Evolutionary conservation across 1,139 yeast genomes (phyloP).

Genomic region (Hyphopichia khmerensis): DNA sequence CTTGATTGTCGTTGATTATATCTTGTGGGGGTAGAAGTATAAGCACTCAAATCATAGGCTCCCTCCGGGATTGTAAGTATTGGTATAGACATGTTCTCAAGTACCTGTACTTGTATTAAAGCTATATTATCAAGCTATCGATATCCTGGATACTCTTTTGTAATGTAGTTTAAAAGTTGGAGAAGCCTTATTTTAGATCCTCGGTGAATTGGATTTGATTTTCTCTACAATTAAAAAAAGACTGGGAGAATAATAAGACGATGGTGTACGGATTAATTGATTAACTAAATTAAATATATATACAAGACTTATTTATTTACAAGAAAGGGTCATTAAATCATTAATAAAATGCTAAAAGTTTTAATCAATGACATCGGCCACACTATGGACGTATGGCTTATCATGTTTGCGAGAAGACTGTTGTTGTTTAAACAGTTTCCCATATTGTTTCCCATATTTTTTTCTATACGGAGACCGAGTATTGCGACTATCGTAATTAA

Average conservation of each 20-base stretch:
- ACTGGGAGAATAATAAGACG: too few species aligned
- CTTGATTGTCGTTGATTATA: slow-evolving; percentile 21
- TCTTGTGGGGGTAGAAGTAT: slow-evolving; percentile 11
- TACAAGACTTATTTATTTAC: not conserved
- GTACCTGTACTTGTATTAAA: too few species aligned
- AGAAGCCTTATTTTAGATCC: too few species aligned
- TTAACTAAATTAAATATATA: not conserved
- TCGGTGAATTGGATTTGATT: too few species aligned
- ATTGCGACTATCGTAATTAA: not conserved
- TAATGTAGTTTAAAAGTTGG: too few species aligned
- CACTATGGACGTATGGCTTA: slow-evolving; percentile 12
- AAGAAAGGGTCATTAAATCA: not conserved
- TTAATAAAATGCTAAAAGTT: not conserved
- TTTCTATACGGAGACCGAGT: not conserved
- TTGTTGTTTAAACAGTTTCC: too few species aligned
- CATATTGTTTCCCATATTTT: not conserved
- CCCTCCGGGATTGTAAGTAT: slow-evolving; percentile 44
- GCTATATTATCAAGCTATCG: too few species aligned
- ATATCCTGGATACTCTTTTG: too few species aligned
- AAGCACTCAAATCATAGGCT: slow-evolving; percentile 36
- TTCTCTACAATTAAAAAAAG: too few species aligned
- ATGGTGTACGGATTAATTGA: not conserved
- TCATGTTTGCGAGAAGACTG: not conserved
- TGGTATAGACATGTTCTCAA: slow-evolving; percentile 28
- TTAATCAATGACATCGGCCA: slow-evolving; percentile 16